Conservation (phyloP, 257 asterid genomes). For the Nicotiana knightiana region DNA sequence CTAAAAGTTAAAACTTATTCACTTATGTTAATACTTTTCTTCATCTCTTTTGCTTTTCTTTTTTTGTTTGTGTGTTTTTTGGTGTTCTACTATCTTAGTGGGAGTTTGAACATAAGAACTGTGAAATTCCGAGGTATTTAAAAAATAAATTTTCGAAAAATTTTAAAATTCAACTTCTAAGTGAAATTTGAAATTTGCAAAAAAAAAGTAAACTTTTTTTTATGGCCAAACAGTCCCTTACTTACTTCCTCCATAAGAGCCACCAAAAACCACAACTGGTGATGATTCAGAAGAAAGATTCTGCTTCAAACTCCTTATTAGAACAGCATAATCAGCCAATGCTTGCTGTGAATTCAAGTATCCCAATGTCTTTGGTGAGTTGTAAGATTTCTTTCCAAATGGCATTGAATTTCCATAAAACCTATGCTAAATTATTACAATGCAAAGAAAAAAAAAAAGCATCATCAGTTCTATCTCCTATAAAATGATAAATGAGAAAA, state of each 20-base stretch:
- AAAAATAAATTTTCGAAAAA: no score
- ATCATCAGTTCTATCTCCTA: background rate
- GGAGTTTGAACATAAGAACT: no score
- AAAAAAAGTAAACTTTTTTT: no score
- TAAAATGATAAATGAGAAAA: background rate
- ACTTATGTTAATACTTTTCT: background rate
- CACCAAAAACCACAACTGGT: constrained; percentile 81
- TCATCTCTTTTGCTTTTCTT: background rate
- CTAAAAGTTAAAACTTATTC: background rate
- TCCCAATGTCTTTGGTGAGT: constrained; percentile 56
- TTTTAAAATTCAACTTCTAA: no score
- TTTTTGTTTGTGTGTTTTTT: background rate
- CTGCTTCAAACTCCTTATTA: constrained; percentile 57
- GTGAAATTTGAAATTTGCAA: no score
- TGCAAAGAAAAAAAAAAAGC: background rate
- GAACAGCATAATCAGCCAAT: constrained; percentile 64
- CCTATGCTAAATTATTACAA: constrained; percentile 48
- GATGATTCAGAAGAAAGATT: constrained; percentile 70
- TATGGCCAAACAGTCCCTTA: background rate
- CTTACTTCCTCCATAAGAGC: constrained; percentile 85
- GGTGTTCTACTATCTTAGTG: background rate
- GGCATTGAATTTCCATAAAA: constrained; percentile 77
- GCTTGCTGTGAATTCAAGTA: constrained; percentile 76
- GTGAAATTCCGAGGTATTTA: no score
- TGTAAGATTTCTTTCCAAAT: constrained; percentile 48